Conservation (phyloP, 345 rosid genomes). For the Melaleuca quinquenervia region DNA sequence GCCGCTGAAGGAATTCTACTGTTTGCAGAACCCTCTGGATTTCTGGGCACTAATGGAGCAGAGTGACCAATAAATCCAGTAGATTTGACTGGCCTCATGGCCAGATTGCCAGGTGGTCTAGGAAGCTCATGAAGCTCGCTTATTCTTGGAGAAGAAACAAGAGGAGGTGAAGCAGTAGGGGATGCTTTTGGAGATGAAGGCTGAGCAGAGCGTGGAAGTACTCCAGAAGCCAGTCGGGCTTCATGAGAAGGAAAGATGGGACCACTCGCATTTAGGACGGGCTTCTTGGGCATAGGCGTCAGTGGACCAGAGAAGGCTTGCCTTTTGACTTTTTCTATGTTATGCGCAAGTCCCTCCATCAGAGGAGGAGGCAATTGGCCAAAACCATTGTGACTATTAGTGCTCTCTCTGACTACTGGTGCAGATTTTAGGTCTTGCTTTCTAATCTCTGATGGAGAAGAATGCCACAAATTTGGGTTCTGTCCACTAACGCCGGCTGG, state of each 20-base stretch:
- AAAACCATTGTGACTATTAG: conserved; percentile 12
- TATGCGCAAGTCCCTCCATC: conserved; percentile 33
- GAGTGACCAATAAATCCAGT: conserved; percentile 55
- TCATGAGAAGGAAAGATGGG: conserved; percentile 31
- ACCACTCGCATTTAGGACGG: conserved; percentile 32
- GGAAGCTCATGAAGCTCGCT: conserved; percentile 95
- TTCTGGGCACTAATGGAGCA: conserved; percentile 66
- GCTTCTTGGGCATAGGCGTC: conserved; percentile 34
- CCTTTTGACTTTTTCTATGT: conserved; percentile 35
- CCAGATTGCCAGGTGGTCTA: conserved; percentile 58
- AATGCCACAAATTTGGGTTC: conserved; percentile 51
- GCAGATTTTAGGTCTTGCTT: conserved; percentile 26
- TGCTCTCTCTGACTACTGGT: conserved; percentile 23
- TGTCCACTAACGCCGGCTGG: conserved; percentile 27
- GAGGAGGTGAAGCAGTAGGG: conserved; percentile 81
- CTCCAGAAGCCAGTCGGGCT: conserved; percentile 34
- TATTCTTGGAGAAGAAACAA: conserved; percentile 61
- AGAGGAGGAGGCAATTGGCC: conserved; percentile 52
- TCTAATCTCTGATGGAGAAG: conserved; percentile 81
- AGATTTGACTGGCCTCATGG: conserved; percentile 43
- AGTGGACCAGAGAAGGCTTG: conserved; percentile 78
- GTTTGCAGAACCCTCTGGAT: conserved; percentile 36
- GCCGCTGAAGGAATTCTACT: conserved; percentile 31
- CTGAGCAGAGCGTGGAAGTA: conserved; percentile 32
- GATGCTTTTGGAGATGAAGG: conserved; percentile 58